A percentile compares a stretch with the other conserved stretches of the same genome.
Conservation (phyloP, 768 basidiomycete species). For the Rhodotorula taiwanensis region DNA sequence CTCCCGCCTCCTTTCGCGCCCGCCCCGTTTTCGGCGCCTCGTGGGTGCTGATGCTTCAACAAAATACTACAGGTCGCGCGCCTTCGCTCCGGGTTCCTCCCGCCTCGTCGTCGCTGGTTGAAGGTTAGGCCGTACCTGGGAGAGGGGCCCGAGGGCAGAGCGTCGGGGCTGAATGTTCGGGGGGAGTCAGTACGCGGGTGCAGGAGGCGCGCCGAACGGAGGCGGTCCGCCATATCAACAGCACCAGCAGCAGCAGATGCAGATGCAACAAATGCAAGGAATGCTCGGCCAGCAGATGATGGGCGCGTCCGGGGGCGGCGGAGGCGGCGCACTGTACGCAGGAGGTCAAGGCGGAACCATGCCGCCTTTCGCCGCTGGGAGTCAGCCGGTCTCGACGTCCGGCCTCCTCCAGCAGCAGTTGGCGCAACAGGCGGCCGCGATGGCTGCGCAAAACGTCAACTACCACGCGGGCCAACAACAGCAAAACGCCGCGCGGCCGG, state of each 20-base stretch:
- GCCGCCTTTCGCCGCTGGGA: too few relatives aligned
- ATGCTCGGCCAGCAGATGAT: background rate
- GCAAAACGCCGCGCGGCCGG: background rate
- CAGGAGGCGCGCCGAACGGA: background rate
- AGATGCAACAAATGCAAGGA: too few relatives aligned
- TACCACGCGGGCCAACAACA: background rate
- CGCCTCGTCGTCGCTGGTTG: too few relatives aligned
- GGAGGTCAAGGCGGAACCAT: background rate
- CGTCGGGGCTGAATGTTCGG: background rate
- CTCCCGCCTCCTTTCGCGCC: too few relatives aligned
- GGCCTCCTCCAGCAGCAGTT: constrained; percentile 22
- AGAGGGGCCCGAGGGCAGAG: background rate
- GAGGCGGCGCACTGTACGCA: too few relatives aligned
- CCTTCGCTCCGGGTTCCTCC: too few relatives aligned
- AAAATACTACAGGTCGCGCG: too few relatives aligned
- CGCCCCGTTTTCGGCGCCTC: too few relatives aligned
- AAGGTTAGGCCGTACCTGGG: too few relatives aligned
- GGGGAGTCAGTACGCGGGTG: background rate
- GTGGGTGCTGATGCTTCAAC: too few relatives aligned
- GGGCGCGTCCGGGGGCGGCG: background rate
- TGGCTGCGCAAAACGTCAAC: background rate
- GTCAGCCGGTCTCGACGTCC: background rate
- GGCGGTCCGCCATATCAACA: background rate
- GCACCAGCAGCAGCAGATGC: constrained; percentile 6
- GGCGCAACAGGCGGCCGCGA: constrained; percentile 5